Evolutionary conservation across 345 rosid genomes (phyloP).

Genomic region (Jatropha curcas): DNA sequence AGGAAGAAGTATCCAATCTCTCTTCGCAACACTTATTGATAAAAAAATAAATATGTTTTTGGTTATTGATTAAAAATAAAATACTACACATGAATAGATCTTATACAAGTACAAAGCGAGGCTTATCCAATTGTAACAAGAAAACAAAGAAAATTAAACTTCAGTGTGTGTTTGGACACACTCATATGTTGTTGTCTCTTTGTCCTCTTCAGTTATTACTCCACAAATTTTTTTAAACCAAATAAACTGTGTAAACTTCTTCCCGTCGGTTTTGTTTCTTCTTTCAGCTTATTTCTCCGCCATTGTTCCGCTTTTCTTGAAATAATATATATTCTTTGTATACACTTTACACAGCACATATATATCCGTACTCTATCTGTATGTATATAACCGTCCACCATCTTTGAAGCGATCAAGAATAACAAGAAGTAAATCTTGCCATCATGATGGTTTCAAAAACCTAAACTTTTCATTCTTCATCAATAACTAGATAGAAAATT

Average conservation of each 20-base stretch:
- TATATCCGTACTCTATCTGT: not conserved
- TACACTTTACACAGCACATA: not conserved
- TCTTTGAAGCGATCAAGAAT: constrained; percentile 1
- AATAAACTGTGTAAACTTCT: not conserved
- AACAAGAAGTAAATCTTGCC: constrained; percentile 4
- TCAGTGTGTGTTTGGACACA: constrained; percentile 10
- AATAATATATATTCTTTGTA: not conserved
- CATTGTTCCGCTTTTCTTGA: constrained; percentile 15
- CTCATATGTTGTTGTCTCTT: constrained; percentile 18
- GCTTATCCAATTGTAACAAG: too few relatives aligned
- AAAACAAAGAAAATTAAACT: not conserved
- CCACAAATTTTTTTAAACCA: not conserved
- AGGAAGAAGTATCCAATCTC: too few relatives aligned
- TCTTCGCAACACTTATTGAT: too few relatives aligned
- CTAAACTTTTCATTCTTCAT: not conserved
- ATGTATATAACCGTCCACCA: not conserved
- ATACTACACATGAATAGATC: too few relatives aligned
- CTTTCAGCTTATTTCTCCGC: not conserved
- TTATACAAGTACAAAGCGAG: too few relatives aligned
- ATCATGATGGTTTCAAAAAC: constrained; percentile 2
- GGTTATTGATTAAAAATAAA: too few relatives aligned
- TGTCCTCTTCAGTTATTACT: not conserved
- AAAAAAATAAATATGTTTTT: too few relatives aligned
- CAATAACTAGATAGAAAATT: not conserved
- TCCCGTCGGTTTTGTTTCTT: too few relatives aligned